Base-by-base conservation (phyloP, 768 basidiomycete species). In the Termitomyces bulborhizus region DNA sequence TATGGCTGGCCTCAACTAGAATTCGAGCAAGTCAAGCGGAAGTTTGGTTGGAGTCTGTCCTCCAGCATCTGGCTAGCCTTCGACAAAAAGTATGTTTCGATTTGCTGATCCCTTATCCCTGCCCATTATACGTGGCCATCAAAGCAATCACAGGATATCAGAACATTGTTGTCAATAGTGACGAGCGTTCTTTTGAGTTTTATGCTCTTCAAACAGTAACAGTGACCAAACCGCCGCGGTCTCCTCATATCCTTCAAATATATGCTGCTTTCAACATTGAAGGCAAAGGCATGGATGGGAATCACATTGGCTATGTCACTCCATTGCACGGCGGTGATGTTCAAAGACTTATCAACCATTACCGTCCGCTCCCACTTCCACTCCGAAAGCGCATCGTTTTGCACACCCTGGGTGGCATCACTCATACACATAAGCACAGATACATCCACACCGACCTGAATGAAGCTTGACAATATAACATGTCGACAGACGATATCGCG, bases 131-230 rank as follows among this genome's bases (percentile, higher is more conserved):
- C 6, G 42, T 43, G 12, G 42, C 42, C 2, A 6, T 43, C 42
- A 43, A 43, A 24, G 42, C 4, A 13, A 1, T 43, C 21, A 43
- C n/a, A 43, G 42, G 21, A 24, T 43, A 12, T 43, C 18, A 24
- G 12, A 43, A 24, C 42, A 43, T 43, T 1, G 21, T 12, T 43
- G 42, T 24, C 3, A 24, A 43, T 24, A 3, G 12, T 24, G 42
- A 21, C 21, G 75, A 21, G 9, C 18, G 8, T 43, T 1, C 42
- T 12, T 43, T 24, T 6, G 42, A 43, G 13, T 43, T 43, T 13
- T 0, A 26, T 15, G 43, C 43, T 27, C 43, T 44, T 44, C 26
- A 44, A 44, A 26, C 43, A 6, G 43, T 44, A 15, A 27, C 43
- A 6, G 43, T 44, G 43, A 44, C 43, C 43, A 16, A 16, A 3